Conservation (phyloP, 2,329 filamentous ascomycete species). For the Atkinsonella texensis region DNA sequence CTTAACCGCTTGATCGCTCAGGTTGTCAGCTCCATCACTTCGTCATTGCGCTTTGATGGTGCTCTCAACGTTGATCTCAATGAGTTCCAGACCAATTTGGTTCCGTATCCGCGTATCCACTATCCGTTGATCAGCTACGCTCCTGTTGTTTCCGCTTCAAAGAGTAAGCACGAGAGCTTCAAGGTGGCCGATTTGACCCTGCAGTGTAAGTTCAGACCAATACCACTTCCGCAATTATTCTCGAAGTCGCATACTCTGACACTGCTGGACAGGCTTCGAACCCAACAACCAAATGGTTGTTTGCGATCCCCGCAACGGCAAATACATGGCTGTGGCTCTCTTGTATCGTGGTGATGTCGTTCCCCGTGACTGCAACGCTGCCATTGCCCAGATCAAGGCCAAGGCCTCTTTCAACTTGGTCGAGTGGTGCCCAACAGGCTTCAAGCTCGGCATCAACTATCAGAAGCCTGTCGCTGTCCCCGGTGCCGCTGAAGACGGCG, state of each 20-base stretch:
- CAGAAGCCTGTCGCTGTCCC: conserved; percentile 53
- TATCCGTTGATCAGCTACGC: conserved; percentile 64
- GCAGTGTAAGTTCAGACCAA: conserved; percentile 44
- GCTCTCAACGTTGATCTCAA: conserved; percentile 63
- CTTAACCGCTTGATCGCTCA: conserved; percentile 63
- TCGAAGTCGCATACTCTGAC: not conserved
- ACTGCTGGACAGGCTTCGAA: conserved; percentile 56
- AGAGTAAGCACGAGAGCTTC: conserved; percentile 79
- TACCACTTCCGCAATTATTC: not conserved
- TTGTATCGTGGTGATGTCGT: conserved; percentile 63
- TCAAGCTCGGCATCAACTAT: conserved; percentile 68
- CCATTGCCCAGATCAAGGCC: conserved; percentile 55
- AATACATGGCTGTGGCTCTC: conserved; percentile 65
- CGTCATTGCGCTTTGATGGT: conserved; percentile 59
- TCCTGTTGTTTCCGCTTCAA: conserved; percentile 57
- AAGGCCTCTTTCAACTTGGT: conserved; percentile 63
- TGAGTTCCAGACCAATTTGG: conserved; percentile 69
- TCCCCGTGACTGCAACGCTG: conserved; percentile 55
- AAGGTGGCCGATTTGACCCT: conserved; percentile 68
- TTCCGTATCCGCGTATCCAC: conserved; percentile 62
- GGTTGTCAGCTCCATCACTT: conserved; percentile 64
- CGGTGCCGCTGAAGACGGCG: conserved; percentile 39
- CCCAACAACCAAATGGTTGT: conserved; percentile 72
- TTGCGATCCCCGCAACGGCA: conserved; percentile 61
- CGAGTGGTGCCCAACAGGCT: conserved; percentile 64